Conservation (phyloP, 202 grass and related monocot genomes). For the Dendrocalamus latiflorus region DNA sequence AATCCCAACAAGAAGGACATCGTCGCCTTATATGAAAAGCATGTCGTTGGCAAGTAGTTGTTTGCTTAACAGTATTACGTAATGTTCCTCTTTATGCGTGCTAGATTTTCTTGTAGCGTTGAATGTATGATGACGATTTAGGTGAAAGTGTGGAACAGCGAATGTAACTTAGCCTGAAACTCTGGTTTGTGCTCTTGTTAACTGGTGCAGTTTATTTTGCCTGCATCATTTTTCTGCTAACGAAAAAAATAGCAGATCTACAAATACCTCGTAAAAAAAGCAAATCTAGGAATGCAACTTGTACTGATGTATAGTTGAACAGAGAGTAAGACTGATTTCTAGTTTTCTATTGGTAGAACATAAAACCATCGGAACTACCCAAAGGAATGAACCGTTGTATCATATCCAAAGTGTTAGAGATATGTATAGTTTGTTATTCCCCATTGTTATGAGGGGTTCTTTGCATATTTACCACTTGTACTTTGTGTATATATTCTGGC, state of each 20-base stretch:
- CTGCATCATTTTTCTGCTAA: neutral
- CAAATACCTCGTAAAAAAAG: neutral
- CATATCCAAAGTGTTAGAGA: too few relatives aligned
- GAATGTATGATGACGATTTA: neutral
- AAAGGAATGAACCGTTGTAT: neutral
- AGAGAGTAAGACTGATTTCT: neutral
- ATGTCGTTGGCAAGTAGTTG: conserved; percentile 45
- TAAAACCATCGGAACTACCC: neutral
- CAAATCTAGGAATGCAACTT: neutral
- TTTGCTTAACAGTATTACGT: neutral
- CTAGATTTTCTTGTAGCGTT: neutral
- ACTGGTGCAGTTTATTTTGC: conserved; percentile 10
- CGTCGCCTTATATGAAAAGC: conserved; percentile 80
- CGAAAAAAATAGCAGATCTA: too few relatives aligned
- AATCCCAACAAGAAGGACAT: conserved; percentile 97
- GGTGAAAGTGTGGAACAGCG: neutral
- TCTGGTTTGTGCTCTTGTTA: conserved; percentile 3
- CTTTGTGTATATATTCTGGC: too few relatives aligned
- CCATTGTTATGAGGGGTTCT: too few relatives aligned
- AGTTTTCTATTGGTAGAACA: neutral
- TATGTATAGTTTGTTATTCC: too few relatives aligned
- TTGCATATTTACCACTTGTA: too few relatives aligned
- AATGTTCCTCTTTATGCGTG: neutral
- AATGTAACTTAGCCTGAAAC: neutral
- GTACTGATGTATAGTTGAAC: neutral